A percentile compares a stretch with the other conserved stretches of the same genome.
phyloP scores from a whole-genome alignment of 306 rosid genomes.

The Acacia confusa region DNA sequence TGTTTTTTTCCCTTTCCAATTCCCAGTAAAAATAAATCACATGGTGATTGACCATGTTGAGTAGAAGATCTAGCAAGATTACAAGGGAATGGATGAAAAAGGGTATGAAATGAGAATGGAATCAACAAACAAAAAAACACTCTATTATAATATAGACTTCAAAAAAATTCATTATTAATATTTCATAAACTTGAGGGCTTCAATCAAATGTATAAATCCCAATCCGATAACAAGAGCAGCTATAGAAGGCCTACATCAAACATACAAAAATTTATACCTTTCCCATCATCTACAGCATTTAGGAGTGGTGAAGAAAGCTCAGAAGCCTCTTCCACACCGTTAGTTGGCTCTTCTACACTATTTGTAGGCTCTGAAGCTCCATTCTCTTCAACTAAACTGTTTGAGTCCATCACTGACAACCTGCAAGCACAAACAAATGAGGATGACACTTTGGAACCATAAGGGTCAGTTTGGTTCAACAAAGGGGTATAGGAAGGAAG shows the following conservation, averaged over 20 bases:
- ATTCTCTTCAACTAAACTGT: conserved; percentile 39
- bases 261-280: conserved; percentile 44
- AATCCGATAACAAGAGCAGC: background rate
- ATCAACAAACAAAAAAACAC: background rate
- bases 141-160: background rate
- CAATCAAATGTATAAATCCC: background rate
- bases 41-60: background rate
- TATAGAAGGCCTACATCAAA: background rate
- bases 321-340: conserved; percentile 33
- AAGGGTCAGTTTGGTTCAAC: too few relatives aligned
- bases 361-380: conserved; percentile 48
- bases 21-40: background rate
- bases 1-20: background rate
- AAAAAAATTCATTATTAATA: background rate
- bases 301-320: conserved; percentile 45
- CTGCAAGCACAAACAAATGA: conserved; percentile 12
- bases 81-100: background rate
- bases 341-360: conserved; percentile 38
- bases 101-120: background rate
- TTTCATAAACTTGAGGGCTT: background rate
- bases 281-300: conserved; percentile 54
- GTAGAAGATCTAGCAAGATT: background rate
- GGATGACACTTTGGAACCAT: background rate
- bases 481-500: background rate
- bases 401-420: conserved; percentile 44